A percentile compares a stretch with the other conserved stretches of the same genome.
Conservation (phyloP, 2,329 filamentous ascomycete genomes). For the Atkinsonella hypoxylon region DNA sequence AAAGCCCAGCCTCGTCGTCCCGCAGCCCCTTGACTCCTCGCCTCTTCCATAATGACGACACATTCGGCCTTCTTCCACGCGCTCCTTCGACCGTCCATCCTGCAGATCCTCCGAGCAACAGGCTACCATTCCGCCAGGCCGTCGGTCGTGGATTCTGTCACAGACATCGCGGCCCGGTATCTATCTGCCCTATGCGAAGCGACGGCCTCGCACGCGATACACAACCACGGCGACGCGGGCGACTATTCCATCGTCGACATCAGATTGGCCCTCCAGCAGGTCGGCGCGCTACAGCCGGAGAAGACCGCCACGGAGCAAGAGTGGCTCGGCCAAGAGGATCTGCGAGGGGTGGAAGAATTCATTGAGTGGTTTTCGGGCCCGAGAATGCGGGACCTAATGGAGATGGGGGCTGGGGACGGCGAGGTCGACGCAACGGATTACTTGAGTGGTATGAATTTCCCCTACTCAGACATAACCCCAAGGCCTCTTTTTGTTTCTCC, state of each 20-base stretch:
- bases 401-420: conserved; percentile 64
- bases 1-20: not conserved
- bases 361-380: conserved; percentile 66
- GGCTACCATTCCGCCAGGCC: conserved; percentile 78
- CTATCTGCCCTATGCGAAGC: conserved; percentile 61
- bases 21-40: not conserved
- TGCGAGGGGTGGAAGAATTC: conserved; percentile 66
- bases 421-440: conserved; percentile 57
- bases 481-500: not conserved
- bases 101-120: conserved; percentile 83
- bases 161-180: conserved; percentile 76
- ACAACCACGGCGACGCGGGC: conserved; percentile 48
- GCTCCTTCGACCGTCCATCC: conserved; percentile 72
- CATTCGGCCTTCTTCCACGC: conserved; percentile 50
- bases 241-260: conserved; percentile 55
- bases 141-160: conserved; percentile 75
- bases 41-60: conserved; percentile 28
- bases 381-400: conserved; percentile 66
- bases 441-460: conserved; percentile 39
- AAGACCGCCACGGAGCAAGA: conserved; percentile 55
- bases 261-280: conserved; percentile 73
- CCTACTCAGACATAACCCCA: too few species aligned
- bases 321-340: conserved; percentile 63
- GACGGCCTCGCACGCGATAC: conserved; percentile 58
- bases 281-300: conserved; percentile 61